Evolutionary conservation across 1,139 yeast genomes (phyloP).

Genomic region (Blastobotrys illinoisensis): DNA sequence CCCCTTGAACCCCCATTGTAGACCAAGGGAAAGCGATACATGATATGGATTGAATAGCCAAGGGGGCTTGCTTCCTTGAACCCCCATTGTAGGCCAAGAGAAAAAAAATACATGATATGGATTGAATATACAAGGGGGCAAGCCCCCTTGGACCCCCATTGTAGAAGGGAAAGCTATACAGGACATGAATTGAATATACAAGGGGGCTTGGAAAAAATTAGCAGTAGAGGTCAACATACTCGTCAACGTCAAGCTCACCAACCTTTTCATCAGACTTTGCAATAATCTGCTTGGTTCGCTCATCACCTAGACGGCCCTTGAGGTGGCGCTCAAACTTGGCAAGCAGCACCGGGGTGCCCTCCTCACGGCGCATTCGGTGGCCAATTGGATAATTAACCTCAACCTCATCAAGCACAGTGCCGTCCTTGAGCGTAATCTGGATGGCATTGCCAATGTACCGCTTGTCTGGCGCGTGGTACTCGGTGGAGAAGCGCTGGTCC

Average conservation of each 20-base stretch:
- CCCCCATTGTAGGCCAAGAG: no score
- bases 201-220: no score
- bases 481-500: slow-evolving; percentile 43
- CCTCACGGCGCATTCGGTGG: slow-evolving; percentile 51
- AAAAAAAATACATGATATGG: no score
- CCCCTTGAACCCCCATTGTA: no score
- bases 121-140: no score
- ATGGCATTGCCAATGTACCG: slow-evolving; percentile 53
- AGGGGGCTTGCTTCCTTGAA: no score
- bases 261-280: slow-evolving; percentile 33
- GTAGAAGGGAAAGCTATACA: no score
- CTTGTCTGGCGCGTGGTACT: slow-evolving; percentile 52
- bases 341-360: slow-evolving; percentile 50
- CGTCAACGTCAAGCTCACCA: slow-evolving; percentile 43
- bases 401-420: slow-evolving; percentile 48
- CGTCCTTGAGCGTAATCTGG: slow-evolving; percentile 47
- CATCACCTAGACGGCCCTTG: slow-evolving; percentile 39
- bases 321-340: slow-evolving; percentile 48
- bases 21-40: no score
- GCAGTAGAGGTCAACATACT: slow-evolving; percentile 42
- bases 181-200: no score
- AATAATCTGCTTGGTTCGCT: slow-evolving; percentile 38
- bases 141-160: no score
- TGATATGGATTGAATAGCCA: no score
- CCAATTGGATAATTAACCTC: slow-evolving; percentile 55